Evolutionary conservation across 2,329 filamentous ascomycete species (phyloP), one percentile per base, ranked within the genome.

Genomic region (Fusarium papillatum): DNA sequence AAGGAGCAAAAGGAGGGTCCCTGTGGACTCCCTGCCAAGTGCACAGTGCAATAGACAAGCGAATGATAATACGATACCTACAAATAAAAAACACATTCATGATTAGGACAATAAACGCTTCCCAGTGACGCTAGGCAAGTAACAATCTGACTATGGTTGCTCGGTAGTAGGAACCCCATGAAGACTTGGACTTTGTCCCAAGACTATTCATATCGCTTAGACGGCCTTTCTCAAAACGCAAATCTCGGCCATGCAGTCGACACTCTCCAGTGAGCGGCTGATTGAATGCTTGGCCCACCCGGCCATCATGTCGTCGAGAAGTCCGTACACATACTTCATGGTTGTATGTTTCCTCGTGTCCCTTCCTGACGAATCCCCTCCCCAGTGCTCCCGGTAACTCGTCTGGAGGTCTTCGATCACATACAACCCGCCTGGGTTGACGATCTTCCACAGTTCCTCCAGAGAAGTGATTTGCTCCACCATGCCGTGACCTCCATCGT

Each of bases 21-120:
- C 57, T 97, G 95, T 82, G 94, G 95, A 26, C 85, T 97, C 79
- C 95, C 95, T 38, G 86, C 87, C 64, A 96, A 96, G 81, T 97
- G 95, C 84, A 85, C 86, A 59, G 90, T 97, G 78, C 85, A 92
- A 81, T 95, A 85, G 86, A 78, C 38, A 57, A 78, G 38, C 46
- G 43, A 46, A 69, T 66, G 66, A 74, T 75, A 68, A 75, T 72
- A 39, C 68, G 64, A 76, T 71, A 72, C 48, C 64, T 72, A 69
- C 66, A 55, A 76, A 64, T 71, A 66, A 24, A 71, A 69, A 69
- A 68, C 31, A 53, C 63, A 29, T 43, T 69, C 38, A 66, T 65
- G 17, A 74, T 63, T 38, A 70, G 38, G 36, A 14, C 24, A 26
- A 31, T 39, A n/a, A 67, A 24, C 34, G 60, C 43, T 60, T 17